These are phyloP conservation scores for Alternaria postmessia DNA, from an alignment of 2,329 filamentous ascomycete genomes.

Conservation along the genomic window DNA sequence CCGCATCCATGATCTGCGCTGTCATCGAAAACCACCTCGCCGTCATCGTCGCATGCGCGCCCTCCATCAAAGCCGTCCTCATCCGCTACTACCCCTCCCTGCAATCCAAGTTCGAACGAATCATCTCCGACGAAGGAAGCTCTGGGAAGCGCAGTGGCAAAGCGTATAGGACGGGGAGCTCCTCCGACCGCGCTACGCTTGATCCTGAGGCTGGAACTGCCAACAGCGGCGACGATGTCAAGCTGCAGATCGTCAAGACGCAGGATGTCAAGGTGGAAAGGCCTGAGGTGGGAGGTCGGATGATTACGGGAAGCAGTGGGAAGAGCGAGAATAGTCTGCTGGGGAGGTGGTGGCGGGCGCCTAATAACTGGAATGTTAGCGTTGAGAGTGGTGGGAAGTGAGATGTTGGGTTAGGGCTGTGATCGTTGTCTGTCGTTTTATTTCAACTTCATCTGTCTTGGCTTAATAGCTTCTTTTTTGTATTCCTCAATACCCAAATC, in stretches of 20 bases:
- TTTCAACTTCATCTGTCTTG: no score
- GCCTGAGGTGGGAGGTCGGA: not conserved
- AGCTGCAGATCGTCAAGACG: constrained; percentile 8
- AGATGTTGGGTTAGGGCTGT: not conserved
- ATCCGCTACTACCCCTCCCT: constrained; percentile 37
- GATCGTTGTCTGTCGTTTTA: no score
- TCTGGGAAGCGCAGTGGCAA: not conserved
- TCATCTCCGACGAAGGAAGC: constrained; percentile 12
- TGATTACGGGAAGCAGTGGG: constrained; percentile 5
- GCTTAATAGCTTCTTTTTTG: no score
- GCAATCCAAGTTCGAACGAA: constrained; percentile 28
- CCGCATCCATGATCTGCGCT: constrained; percentile 43
- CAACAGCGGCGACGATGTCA: not conserved
- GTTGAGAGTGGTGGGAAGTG: not conserved
- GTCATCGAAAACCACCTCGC: constrained; percentile 50
- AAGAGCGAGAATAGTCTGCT: constrained; percentile 5
- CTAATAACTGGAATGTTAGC: constrained; percentile 20
- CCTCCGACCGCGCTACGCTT: constrained; percentile 5
- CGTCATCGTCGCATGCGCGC: constrained; percentile 48
- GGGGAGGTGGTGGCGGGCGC: constrained; percentile 23
- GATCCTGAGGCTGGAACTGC: constrained; percentile 1
- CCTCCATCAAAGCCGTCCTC: constrained; percentile 42
- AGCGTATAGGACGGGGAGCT: not conserved
- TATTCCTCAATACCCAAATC: not conserved
- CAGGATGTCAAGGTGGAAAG: constrained; percentile 9